These are phyloP conservation scores for Plasmodium gaboni DNA, from an alignment of 169 alveolate genomes.

Conservation along the genomic window DNA sequence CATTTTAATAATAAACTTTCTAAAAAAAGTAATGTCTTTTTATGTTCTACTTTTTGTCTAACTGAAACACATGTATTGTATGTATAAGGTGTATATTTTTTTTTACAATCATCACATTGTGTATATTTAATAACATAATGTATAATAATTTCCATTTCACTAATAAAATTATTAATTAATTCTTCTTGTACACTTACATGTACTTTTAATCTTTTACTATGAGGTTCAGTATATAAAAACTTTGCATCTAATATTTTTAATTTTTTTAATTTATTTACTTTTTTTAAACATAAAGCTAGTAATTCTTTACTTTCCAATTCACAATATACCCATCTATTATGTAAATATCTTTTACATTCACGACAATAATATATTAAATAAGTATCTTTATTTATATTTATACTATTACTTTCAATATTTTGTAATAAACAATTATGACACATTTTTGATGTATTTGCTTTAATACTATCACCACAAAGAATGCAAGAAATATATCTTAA, in stretches of 20 bases:
- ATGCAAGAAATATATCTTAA: slow-evolving; percentile 86
- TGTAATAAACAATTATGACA: slow-evolving; percentile 94
- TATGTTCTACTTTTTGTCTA: slow-evolving; percentile 97
- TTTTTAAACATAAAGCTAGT: slow-evolving; percentile 96
- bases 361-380: slow-evolving; percentile 89
- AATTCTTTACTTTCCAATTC: slow-evolving; percentile 97
- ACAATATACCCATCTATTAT: slow-evolving; percentile 96
- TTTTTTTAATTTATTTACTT: slow-evolving; percentile 94
- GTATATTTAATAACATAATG: slow-evolving; percentile 92
- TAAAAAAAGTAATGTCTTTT: slow-evolving; percentile 95
- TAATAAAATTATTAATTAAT: slow-evolving; percentile 91
- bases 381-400: slow-evolving; percentile 68
- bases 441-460: slow-evolving; percentile 91
- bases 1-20: slow-evolving; percentile 97
- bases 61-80: slow-evolving; percentile 97
- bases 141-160: slow-evolving; percentile 92
- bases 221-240: slow-evolving; percentile 98
- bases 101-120: slow-evolving; percentile 98
- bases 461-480: slow-evolving; percentile 92
- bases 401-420: slow-evolving; percentile 86
- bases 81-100: slow-evolving; percentile 98
- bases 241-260: slow-evolving; percentile 96
- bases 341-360: slow-evolving; percentile 93
- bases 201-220: slow-evolving; percentile 95
- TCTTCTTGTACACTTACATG: slow-evolving; percentile 96